Evolutionary conservation across 2,329 filamentous ascomycete species (phyloP).

Genomic region (Myrmaecium sp.): DNA sequence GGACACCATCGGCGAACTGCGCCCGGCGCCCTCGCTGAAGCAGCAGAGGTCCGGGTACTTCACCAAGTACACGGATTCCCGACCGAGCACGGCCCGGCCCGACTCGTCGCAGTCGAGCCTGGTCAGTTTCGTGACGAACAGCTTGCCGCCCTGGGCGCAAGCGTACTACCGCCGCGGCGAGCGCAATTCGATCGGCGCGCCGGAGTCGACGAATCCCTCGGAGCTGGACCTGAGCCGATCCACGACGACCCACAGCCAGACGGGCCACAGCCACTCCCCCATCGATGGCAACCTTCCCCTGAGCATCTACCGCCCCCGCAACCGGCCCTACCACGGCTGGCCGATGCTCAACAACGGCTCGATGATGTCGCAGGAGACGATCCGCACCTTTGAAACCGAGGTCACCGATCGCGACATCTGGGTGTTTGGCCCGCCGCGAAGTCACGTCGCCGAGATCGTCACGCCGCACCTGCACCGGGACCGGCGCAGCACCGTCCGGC

Average conservation of each 20-base stretch:
- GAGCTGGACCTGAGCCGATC: slow-evolving; percentile 14
- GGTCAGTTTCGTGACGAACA: slow-evolving; percentile 4
- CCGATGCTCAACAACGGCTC: slow-evolving; percentile 12
- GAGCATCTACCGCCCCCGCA: slow-evolving; percentile 21
- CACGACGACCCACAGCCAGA: slow-evolving; percentile 18
- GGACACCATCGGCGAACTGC: slow-evolving; percentile 22
- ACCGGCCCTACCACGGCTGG: slow-evolving; percentile 16
- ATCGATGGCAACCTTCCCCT: slow-evolving; percentile 20
- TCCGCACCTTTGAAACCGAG: slow-evolving; percentile 11
- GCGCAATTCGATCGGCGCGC: slow-evolving; percentile 17
- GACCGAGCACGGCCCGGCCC: slow-evolving; percentile 17
- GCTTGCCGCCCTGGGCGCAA: slow-evolving; percentile 3
- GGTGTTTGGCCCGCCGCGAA: slow-evolving; percentile 12
- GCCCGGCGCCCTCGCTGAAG: slow-evolving; percentile 19
- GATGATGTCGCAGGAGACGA: no score
- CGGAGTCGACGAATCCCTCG: slow-evolving; percentile 14
- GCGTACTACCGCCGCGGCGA: slow-evolving; percentile 20
- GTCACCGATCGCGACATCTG: slow-evolving; percentile 15
- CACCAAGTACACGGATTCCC: slow-evolving; percentile 15
- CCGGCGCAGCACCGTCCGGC: slow-evolving; percentile 27
- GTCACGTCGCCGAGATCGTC: slow-evolving; percentile 11
- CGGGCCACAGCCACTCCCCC: slow-evolving; percentile 18
- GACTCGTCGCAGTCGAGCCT: slow-evolving; percentile 19
- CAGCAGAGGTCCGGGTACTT: slow-evolving; percentile 22
- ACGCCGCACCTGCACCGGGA: slow-evolving; percentile 21